Conservation (phyloP, 345 rosid species). For the Xanthoceras sorbifolium region DNA sequence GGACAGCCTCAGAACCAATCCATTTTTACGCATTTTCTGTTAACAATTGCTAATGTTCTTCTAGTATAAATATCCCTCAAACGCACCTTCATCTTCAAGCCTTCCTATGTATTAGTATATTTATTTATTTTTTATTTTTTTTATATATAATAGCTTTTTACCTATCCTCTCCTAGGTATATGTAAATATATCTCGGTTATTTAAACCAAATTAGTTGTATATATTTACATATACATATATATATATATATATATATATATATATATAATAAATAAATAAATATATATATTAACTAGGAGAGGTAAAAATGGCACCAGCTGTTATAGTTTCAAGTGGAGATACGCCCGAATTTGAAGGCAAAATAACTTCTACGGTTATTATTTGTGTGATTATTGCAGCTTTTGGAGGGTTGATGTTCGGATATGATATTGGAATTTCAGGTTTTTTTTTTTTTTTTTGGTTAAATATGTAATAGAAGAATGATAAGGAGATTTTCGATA, state of each 20-base stretch:
- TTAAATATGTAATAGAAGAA: not conserved
- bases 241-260: not conserved
- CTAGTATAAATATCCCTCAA: not conserved
- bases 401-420: slow-evolving; percentile 74
- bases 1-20: not conserved
- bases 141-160: not conserved
- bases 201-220: not conserved
- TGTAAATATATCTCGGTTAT: not conserved
- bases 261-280: too few species aligned
- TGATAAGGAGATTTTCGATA: not conserved
- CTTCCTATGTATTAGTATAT: not conserved
- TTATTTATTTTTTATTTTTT: too few species aligned
- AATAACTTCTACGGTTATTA: slow-evolving; percentile 32
- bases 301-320: slow-evolving; percentile 38
- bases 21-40: not conserved
- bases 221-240: not conserved
- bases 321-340: slow-evolving; percentile 18
- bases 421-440: slow-evolving; percentile 69
- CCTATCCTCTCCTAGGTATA: not conserved
- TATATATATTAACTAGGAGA: not conserved
- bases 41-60: not conserved
- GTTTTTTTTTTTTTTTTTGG: slow-evolving; percentile 13
- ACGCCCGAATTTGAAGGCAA: slow-evolving; percentile 48
- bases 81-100: not conserved
- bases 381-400: slow-evolving; percentile 57